Evolutionary conservation across 2,329 filamentous ascomycete genomes (phyloP).

Genomic region (Ceratocystis harringtonii): DNA sequence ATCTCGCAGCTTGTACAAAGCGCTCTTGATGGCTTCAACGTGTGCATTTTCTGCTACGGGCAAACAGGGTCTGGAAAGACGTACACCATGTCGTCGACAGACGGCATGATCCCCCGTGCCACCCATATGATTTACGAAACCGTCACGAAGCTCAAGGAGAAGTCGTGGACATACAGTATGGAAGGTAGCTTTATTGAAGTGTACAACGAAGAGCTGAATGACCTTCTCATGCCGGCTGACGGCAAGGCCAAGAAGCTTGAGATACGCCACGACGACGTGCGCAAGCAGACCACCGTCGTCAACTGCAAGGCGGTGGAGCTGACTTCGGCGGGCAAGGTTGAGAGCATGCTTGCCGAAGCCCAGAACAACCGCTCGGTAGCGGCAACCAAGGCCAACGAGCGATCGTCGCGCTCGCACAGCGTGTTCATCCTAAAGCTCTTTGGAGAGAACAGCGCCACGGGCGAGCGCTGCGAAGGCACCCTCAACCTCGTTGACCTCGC

Average conservation of each 20-base stretch:
- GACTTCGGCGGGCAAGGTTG: constrained; percentile 65
- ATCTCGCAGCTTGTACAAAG: constrained; percentile 95
- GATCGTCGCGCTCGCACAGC: constrained; percentile 85
- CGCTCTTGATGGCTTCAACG: constrained; percentile 92
- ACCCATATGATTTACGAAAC: constrained; percentile 89
- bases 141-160: constrained; percentile 66
- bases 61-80: constrained; percentile 97
- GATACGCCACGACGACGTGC: constrained; percentile 70
- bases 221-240: constrained; percentile 48
- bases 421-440: constrained; percentile 81
- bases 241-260: constrained; percentile 69
- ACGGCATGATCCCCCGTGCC: constrained; percentile 91
- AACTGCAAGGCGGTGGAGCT: constrained; percentile 65
- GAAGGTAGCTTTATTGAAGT: constrained; percentile 93
- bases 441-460: constrained; percentile 57
- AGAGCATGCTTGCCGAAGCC: constrained; percentile 64
- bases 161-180: constrained; percentile 90
- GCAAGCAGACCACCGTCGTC: constrained; percentile 67
- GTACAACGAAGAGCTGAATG: constrained; percentile 94
- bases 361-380: constrained; percentile 81
- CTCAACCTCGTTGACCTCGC: constrained; percentile 93
- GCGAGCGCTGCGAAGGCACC: constrained; percentile 77
- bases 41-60: constrained; percentile 97
- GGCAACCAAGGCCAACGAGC: constrained; percentile 93
- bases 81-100: constrained; percentile 77